These are phyloP conservation scores for Tubosaeta sp. DNA, from an alignment of 768 basidiomycete genomes.

Conservation along the genomic window DNA sequence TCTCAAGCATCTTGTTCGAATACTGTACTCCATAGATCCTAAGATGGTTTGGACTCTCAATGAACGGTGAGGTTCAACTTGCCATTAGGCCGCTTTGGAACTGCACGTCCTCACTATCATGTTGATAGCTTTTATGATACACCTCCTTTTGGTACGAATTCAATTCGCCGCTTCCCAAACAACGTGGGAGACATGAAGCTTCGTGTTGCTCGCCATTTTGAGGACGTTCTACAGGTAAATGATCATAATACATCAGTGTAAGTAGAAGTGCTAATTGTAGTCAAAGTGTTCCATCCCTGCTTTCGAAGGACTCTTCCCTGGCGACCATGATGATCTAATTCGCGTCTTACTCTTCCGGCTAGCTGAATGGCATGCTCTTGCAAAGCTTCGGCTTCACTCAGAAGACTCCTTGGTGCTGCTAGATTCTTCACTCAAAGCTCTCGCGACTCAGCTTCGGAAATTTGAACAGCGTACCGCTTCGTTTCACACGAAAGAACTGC, in stretches of 20 bases:
- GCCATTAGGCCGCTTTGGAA: too few relatives aligned
- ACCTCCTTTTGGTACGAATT: slow-evolving; percentile 22
- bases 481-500: slow-evolving; percentile 25
- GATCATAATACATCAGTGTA: too few relatives aligned
- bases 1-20: slow-evolving; percentile 34
- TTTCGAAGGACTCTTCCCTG: slow-evolving; percentile 29
- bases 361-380: slow-evolving; percentile 33
- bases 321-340: slow-evolving; percentile 19
- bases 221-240: slow-evolving; percentile 39
- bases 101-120: neutral
- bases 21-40: slow-evolving; percentile 20
- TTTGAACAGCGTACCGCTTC: slow-evolving; percentile 14
- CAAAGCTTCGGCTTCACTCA: slow-evolving; percentile 34
- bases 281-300: slow-evolving; percentile 31
- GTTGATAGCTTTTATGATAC: slow-evolving; percentile 12
- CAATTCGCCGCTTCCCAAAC: slow-evolving; percentile 33
- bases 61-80: slow-evolving; percentile 12
- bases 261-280: neutral
- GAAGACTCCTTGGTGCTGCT: slow-evolving; percentile 2
- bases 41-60: slow-evolving; percentile 21
- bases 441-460: slow-evolving; percentile 7
- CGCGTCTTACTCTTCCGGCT: slow-evolving; percentile 19
- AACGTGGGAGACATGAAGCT: slow-evolving; percentile 32
- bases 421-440: too few relatives aligned
- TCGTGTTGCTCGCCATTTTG: slow-evolving; percentile 37